Base-by-base conservation (phyloP, 352 stramenopile species). In the Pythium phragmiticola region DNA sequence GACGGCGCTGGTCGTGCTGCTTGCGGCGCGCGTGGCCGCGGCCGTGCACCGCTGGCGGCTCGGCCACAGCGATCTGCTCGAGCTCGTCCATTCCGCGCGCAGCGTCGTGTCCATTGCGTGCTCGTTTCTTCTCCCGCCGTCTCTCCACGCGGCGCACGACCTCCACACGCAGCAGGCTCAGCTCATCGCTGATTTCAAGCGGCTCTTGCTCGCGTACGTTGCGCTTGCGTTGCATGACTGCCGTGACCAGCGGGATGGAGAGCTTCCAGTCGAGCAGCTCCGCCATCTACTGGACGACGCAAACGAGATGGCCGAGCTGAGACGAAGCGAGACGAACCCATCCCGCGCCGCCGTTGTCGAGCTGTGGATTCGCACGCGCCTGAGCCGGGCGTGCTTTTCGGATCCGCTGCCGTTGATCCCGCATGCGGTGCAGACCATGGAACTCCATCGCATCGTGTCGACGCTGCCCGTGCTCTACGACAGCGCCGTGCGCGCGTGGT, bases 181-280 rank as follows among this genome's bases (percentile, higher is more conserved):
- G 53, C 79, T 86, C 42, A 70, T 89, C 49, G 66, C 69, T 21
- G 76, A 87, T 60, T 65, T 89, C 16, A 84, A 85, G 67, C 76
- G 80, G n/a, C 78, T 83, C 45, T 68, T 82, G 55, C 48, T 89
- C 41, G 62, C 80, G 26, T 87, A 87, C 30, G 64, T 84, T 19
- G 78, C 71, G 45, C 66, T 89, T 4, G 70, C 81, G 13, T 80
- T 89, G 42, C 73, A 89, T 17, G 80, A 89, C 60, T 87, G 80
- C 34, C 73, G 36, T 2, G 28, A 78, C 45, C 58, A 66, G 0
- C 19, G n/a, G 4, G 6, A 50, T 30, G 43, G 43, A 28, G 43
- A 28, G 17, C 7, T 54, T 9, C 28, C 56, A 1, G 9, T 7
- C 14, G 45, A 54, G 19, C 53, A 86, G 60, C 50, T 87, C 37